These are phyloP conservation scores for Dichotomopilus funicola DNA, from an alignment of 2,329 filamentous ascomycete species.

Conservation along the genomic window DNA sequence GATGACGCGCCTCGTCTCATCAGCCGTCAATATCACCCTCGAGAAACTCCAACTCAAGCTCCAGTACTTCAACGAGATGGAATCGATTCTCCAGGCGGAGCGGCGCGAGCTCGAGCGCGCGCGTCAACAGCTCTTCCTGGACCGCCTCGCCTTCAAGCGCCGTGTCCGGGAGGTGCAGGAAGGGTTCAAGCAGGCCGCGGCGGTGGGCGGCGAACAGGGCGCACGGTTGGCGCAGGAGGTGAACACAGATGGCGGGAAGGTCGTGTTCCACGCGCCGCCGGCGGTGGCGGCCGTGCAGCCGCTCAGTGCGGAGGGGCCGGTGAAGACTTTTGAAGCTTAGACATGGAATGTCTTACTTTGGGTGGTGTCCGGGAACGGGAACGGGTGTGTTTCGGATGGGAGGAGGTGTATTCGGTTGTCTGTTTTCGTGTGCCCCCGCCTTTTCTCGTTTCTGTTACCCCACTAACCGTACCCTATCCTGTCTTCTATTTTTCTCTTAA, in stretches of 20 bases:
- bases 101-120: slow-evolving; percentile 86
- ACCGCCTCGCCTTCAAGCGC: slow-evolving; percentile 83
- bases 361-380: neutral
- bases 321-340: slow-evolving; percentile 54
- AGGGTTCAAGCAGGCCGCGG: slow-evolving; percentile 52
- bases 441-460: too few species aligned
- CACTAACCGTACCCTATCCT: too few species aligned
- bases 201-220: slow-evolving; percentile 44
- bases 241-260: slow-evolving; percentile 42
- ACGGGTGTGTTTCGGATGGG: too few species aligned
- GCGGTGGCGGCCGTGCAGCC: slow-evolving; percentile 44
- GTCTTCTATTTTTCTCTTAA: too few species aligned
- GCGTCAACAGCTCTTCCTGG: slow-evolving; percentile 87
- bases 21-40: slow-evolving; percentile 86
- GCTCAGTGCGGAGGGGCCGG: slow-evolving; percentile 46
- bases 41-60: slow-evolving; percentile 95
- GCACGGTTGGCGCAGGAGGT: slow-evolving; percentile 42
- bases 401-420: neutral
- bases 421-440: neutral
- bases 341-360: neutral
- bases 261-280: slow-evolving; percentile 46
- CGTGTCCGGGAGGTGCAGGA: slow-evolving; percentile 79
- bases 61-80: slow-evolving; percentile 94
- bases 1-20: slow-evolving; percentile 87
- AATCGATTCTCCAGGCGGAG: slow-evolving; percentile 84